Evolutionary conservation across 2,329 filamentous ascomycete genomes (phyloP), one percentile per base, ranked within the genome.

Genomic region (Cryphonectria carpinicola): DNA sequence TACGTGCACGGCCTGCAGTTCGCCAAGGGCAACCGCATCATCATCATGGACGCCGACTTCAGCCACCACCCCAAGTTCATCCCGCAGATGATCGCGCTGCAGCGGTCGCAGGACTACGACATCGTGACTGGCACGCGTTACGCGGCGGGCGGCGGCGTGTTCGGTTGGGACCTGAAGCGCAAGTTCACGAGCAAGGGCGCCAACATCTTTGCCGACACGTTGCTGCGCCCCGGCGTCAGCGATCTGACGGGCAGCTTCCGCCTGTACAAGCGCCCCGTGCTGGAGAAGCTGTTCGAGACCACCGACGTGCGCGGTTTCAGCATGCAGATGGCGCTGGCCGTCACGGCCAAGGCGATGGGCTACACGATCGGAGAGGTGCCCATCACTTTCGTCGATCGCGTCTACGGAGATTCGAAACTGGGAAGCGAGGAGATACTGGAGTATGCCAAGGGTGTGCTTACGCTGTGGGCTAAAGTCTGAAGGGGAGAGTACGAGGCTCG

Each of bases 11-110:
- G 95, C 67, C 87, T 99, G 72, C 89, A 97, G 81, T 98, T 93
- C 80, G 92, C 88, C 35, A 94, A 90, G 32, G 96, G 96, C 77
- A 98, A 97, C 88, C 98, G 90, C 79, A 93, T 99, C 80, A 93
- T 99, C 86, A 99, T 99, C 88, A 99, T 99, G 96, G 96, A 99
- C 85, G 96, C 97, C 83, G 96, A 99, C 84, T 99, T 99, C 88
- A 94, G 90, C 77, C 96, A 99, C 85, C 96, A 99, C 86, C 96
- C 96, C 79, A 99, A 98, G 84, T 99, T 98, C 88, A 97, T 99
- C 82, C 91, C 95, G 68, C 87, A 91, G 79, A 98, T 99, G 94
- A 93, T 99, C 77, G 88, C 87, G 71, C 88, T 90, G 75, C 96
- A 98, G 82, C 88, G 89, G 81, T 81, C 80, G 72, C 91, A 86